phyloP scores from a whole-genome alignment of 129 eudicot genomes.

The Flaveria brownii region DNA sequence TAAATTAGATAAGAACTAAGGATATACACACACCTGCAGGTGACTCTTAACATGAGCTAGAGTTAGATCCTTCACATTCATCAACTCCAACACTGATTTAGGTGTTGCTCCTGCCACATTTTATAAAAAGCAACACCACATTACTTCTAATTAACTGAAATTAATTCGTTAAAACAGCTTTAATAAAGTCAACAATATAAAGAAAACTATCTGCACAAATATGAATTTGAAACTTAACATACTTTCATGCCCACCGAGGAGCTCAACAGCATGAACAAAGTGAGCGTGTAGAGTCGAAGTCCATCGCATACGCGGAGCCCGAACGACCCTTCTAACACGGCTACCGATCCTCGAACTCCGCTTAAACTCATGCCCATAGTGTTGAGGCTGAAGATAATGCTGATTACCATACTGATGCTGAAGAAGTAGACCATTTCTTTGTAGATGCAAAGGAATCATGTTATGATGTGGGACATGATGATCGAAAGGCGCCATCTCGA shows the following conservation, averaged over 20 bases:
- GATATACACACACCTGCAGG: slow-evolving; percentile 54
- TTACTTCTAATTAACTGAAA: not conserved
- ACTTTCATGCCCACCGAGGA: slow-evolving; percentile 97
- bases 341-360: slow-evolving; percentile 50
- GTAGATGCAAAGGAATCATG: slow-evolving; percentile 23
- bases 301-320: slow-evolving; percentile 98
- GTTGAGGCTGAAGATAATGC: slow-evolving; percentile 50
- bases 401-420: slow-evolving; percentile 32
- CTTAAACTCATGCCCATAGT: slow-evolving; percentile 59
- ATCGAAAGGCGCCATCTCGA: slow-evolving; percentile 35
- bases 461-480: slow-evolving; percentile 12
- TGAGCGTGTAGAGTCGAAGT: slow-evolving; percentile 95
- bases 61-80: slow-evolving; percentile 97
- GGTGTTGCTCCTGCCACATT: slow-evolving; percentile 85
- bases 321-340: slow-evolving; percentile 56
- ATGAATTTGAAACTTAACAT: slow-evolving; percentile 21
- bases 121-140: not conserved
- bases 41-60: slow-evolving; percentile 98
- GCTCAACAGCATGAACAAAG: slow-evolving; percentile 91
- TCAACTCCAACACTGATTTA: slow-evolving; percentile 86
- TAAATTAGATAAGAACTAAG: not conserved
- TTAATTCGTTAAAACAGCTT: not conserved
- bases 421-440: slow-evolving; percentile 28
- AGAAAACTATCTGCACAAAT: not conserved
- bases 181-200: not conserved